phyloP scores from a whole-genome alignment of 805 yeast genomes.

The Saturnispora sanitii region DNA sequence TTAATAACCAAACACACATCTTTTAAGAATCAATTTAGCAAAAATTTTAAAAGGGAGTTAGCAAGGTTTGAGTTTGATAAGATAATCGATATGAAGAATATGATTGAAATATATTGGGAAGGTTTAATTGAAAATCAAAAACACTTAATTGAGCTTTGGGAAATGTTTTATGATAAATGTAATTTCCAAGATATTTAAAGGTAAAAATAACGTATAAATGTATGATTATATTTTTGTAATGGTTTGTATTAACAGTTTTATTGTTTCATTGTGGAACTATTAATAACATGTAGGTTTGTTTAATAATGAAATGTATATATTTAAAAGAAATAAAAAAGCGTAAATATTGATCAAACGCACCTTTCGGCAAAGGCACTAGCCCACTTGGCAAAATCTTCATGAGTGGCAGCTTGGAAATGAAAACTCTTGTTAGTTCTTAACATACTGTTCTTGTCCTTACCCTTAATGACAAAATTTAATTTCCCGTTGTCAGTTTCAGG shows the following conservation, averaged over 20 bases:
- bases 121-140: slow-evolving; percentile 88
- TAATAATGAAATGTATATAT: no score
- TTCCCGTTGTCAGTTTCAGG: slow-evolving; percentile 29
- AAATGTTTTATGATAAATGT: slow-evolving; percentile 63
- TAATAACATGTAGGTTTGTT: no score
- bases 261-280: no score
- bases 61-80: slow-evolving; percentile 63
- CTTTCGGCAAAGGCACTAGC: slow-evolving; percentile 29
- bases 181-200: slow-evolving; percentile 17
- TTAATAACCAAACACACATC: slow-evolving; percentile 44
- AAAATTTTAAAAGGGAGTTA: slow-evolving; percentile 59
- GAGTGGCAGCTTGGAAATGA: slow-evolving; percentile 34
- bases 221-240: no score
- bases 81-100: slow-evolving; percentile 74
- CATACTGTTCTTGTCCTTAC: slow-evolving; percentile 31
- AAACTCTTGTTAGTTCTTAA: slow-evolving; percentile 23
- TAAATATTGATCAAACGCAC: no score
- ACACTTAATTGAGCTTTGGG: slow-evolving; percentile 83
- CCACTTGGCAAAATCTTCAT: slow-evolving; percentile 39
- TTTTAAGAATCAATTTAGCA: slow-evolving; percentile 54
- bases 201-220: no score
- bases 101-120: slow-evolving; percentile 85
- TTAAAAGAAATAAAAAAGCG: no score
- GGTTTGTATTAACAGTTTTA: no score
- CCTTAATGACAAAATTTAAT: slow-evolving; percentile 31